Conservation (phyloP, 805 yeast genomes). For the Ogataea saltuana region DNA sequence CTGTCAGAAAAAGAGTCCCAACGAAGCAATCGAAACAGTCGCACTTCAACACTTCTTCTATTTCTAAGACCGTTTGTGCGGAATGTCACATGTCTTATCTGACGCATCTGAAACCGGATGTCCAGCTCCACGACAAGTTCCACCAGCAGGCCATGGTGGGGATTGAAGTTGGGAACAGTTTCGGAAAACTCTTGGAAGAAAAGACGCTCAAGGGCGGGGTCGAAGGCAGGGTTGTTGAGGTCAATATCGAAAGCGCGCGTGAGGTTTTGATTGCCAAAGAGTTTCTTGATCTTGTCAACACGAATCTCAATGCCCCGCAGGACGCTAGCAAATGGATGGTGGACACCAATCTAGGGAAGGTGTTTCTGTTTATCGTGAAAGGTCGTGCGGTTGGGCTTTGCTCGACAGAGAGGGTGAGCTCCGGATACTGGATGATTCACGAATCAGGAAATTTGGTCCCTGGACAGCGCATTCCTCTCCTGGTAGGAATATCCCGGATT, state of each 20-base stretch:
- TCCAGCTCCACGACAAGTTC: constrained; percentile 49
- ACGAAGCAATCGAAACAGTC: constrained; percentile 15
- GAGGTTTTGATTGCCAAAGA: constrained; percentile 40
- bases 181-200: constrained; percentile 14
- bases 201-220: constrained; percentile 7
- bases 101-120: constrained; percentile 42
- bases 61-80: constrained; percentile 40
- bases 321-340: constrained; percentile 26
- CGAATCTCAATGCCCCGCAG: constrained; percentile 58
- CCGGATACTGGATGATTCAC: constrained; percentile 61
- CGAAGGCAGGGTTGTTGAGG: constrained; percentile 34
- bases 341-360: constrained; percentile 39
- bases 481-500: constrained; percentile 51
- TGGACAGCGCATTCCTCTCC: constrained; percentile 38
- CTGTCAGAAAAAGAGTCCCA: constrained; percentile 2
- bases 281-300: constrained; percentile 55
- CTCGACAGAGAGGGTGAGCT: constrained; percentile 48
- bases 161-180: constrained; percentile 11
- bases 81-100: constrained; percentile 57
- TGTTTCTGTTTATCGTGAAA: constrained; percentile 50
- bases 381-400: constrained; percentile 54
- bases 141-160: constrained; percentile 46
- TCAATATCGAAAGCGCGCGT: constrained; percentile 32
- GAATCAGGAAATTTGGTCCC: constrained; percentile 53
- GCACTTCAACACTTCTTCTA: constrained; percentile 23